Evolutionary conservation across 441 rosid genomes (phyloP).

Genomic region (Mallotus japonicus): DNA sequence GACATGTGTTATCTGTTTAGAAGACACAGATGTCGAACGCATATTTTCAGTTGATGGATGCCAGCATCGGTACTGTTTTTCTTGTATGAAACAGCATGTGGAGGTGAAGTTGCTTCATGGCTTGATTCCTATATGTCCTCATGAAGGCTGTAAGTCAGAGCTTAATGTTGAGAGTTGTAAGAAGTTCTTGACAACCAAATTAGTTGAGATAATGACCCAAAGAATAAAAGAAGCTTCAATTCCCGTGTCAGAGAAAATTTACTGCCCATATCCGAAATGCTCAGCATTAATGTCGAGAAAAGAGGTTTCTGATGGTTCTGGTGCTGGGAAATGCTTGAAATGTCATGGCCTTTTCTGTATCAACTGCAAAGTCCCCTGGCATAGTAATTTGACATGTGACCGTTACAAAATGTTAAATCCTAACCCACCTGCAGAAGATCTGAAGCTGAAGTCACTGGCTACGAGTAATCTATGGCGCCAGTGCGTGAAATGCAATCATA

Average conservation of each 20-base stretch:
- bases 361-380: slow-evolving; percentile 83
- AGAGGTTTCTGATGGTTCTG: slow-evolving; percentile 45
- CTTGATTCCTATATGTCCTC: slow-evolving; percentile 60
- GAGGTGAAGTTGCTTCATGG: slow-evolving; percentile 78
- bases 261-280: slow-evolving; percentile 79
- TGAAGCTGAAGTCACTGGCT: slow-evolving; percentile 55
- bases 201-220: slow-evolving; percentile 45
- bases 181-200: slow-evolving; percentile 63
- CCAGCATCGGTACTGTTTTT: slow-evolving; percentile 64
- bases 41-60: slow-evolving; percentile 69
- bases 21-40: slow-evolving; percentile 31
- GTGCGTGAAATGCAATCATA: slow-evolving; percentile 62
- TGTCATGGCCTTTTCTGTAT: slow-evolving; percentile 64
- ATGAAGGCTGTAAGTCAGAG: slow-evolving; percentile 58
- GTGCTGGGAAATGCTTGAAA: slow-evolving; percentile 61
- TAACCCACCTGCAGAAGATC: slow-evolving; percentile 42
- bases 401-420: slow-evolving; percentile 42
- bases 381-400: slow-evolving; percentile 38
- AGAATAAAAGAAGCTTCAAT: slow-evolving; percentile 64
- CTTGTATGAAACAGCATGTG: slow-evolving; percentile 80
- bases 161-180: slow-evolving; percentile 51
- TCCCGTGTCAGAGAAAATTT: slow-evolving; percentile 60
- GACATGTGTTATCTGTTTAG: slow-evolving; percentile 67
- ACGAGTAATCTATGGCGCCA: slow-evolving; percentile 56
- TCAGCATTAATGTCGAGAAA: slow-evolving; percentile 75